Percentiles rank a stretch among this genome's conserved stretches.
Evolutionary conservation across 108 stramenopile species (phyloP).

Genomic region (Stephanodiscus minutulus): DNA sequence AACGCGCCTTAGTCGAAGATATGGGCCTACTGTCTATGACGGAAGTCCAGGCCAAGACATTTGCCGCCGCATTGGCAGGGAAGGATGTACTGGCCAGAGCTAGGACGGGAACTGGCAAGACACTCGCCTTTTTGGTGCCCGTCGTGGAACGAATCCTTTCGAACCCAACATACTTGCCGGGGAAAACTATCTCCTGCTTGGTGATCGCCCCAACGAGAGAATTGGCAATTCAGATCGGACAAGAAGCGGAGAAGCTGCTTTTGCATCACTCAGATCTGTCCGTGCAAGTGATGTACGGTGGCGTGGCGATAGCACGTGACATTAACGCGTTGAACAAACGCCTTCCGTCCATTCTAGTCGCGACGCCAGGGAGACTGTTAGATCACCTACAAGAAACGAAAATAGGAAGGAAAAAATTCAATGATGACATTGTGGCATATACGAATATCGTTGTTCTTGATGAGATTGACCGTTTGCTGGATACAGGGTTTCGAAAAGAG

Average conservation of each 20-base stretch:
- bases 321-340: constrained; percentile 50
- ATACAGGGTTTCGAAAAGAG: constrained; percentile 85
- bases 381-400: constrained; percentile 85
- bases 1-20: constrained; percentile 47
- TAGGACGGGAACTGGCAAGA: constrained; percentile 92
- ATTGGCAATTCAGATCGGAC: constrained; percentile 67
- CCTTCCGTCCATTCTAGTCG: constrained; percentile 50
- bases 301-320: constrained; percentile 66
- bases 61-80: constrained; percentile 61
- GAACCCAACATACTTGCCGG: constrained; percentile 35
- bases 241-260: constrained; percentile 53
- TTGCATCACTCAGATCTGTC: constrained; percentile 31
- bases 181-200: constrained; percentile 57
- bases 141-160: constrained; percentile 58
- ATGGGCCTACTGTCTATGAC: constrained; percentile 84
- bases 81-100: constrained; percentile 91
- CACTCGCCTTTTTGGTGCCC: constrained; percentile 88
- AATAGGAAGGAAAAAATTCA: constrained; percentile 41
- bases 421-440: constrained; percentile 46
- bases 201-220: constrained; percentile 88
- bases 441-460: constrained; percentile 69
- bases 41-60: constrained; percentile 90
- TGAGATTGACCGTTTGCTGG: constrained; percentile 85
- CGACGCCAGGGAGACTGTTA: constrained; percentile 73
- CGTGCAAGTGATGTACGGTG: constrained; percentile 71